Base-by-base conservation (phyloP, 768 basidiomycete species). In the Kwoniella pini region DNA sequence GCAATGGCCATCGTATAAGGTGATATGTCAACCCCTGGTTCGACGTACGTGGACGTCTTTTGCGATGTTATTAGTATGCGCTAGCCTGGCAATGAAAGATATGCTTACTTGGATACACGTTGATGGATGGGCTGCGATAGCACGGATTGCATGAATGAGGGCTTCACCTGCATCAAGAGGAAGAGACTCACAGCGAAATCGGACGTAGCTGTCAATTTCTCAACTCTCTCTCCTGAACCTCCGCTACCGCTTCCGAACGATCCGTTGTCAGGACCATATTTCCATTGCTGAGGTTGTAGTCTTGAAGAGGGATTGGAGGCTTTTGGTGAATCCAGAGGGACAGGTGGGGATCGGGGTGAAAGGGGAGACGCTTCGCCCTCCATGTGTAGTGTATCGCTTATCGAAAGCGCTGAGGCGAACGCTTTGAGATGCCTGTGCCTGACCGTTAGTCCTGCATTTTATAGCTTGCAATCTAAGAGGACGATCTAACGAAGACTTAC, bases 1-100 rank as follows among this genome's bases (percentile, higher is more conserved):
- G 80, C 27, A 95, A 79, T 1, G 93, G 91, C 91, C 91, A 94
- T 60, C 92, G 83, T 21, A 93, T 80, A 24, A 94, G 77, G 39
- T 91, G 80, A 72, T 86, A 94, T 31, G 88, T 76, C 82, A 85
- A 87, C 57, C 91, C 91, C 70, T 87, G 86, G 17, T 63, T 22
- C 62, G 64, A 39, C 42, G 72, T 31, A 57, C 72, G 71, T 4
- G 80, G 71, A 57, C 74, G 82, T 51, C 81, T 79, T 50, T 81
- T 81, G 64, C 81, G 62, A 9, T 44, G n/a, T 26, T 4, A 17
- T 19, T 5, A 46, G 22, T 12, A 45, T 36, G 13, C 30, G 2
- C 43, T 43, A 21, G 22, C 26, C 44, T 31, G 28, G 7, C 52
- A 6, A 26, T 30, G 43, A 24, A n/a, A n/a, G n/a, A 10, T 9